Conservation (phyloP, 345 rosid species). For the Pistacia vera region DNA sequence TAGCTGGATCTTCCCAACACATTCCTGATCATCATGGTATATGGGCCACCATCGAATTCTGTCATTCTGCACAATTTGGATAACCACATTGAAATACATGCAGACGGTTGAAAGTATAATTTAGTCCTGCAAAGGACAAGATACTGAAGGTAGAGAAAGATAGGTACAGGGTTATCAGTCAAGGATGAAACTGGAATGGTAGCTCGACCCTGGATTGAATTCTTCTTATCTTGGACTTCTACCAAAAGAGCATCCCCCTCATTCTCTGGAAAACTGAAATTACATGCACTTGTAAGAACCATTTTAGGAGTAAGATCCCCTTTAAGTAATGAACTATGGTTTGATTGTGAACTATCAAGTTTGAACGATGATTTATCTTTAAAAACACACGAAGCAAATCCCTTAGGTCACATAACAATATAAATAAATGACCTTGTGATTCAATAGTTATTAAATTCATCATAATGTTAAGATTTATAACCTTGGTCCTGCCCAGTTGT, state of each 20-base stretch:
- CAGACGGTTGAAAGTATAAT: not conserved
- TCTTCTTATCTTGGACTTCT: slow-evolving; percentile 80
- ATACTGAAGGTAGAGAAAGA: slow-evolving; percentile 21
- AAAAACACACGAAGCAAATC: not conserved
- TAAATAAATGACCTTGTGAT: not conserved
- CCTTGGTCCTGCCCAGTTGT: not conserved
- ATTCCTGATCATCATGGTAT: slow-evolving; percentile 86
- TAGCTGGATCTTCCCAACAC: slow-evolving; percentile 96
- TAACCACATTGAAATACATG: slow-evolving; percentile 10
- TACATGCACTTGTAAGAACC: slow-evolving; percentile 23
- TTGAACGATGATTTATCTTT: not conserved
- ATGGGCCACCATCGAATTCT: slow-evolving; percentile 90
- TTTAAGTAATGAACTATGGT: not conserved
- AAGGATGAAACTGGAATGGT: slow-evolving; percentile 68
- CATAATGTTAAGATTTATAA: not conserved
- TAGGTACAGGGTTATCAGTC: slow-evolving; percentile 72
- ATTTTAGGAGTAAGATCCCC: slow-evolving; percentile 5
- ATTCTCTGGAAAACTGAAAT: slow-evolving; percentile 81
- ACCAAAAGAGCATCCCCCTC: slow-evolving; percentile 79
- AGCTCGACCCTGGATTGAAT: slow-evolving; percentile 70
- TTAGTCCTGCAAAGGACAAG: slow-evolving; percentile 9
- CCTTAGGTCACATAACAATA: not conserved
- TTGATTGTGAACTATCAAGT: slow-evolving; percentile 16
- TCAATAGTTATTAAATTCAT: not conserved
- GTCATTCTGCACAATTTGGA: slow-evolving; percentile 60